Evolutionary conservation across 176 grass and related monocot species (phyloP).

Genomic region (Elymus sibiricus): DNA sequence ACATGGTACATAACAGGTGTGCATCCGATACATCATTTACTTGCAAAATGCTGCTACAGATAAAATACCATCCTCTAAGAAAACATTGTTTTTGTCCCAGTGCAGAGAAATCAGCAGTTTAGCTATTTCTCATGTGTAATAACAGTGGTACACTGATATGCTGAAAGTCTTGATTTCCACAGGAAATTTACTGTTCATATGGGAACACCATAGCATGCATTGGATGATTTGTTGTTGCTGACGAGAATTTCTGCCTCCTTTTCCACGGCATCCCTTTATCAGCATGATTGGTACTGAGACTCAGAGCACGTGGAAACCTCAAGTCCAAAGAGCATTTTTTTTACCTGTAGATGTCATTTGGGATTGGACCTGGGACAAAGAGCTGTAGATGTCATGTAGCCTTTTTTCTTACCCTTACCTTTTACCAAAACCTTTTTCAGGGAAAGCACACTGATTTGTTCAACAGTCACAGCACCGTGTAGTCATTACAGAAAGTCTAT

Average conservation of each 20-base stretch:
- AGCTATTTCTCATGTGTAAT: not conserved
- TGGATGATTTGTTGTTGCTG: conserved; percentile 7
- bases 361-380: not conserved
- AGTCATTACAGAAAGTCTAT: not conserved
- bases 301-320: not conserved
- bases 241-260: conserved; percentile 20
- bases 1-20: conserved; percentile 20
- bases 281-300: not conserved
- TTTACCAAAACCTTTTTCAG: conserved; percentile 23
- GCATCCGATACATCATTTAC: not conserved
- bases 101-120: not conserved
- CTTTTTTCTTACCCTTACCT: not conserved
- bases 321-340: not conserved
- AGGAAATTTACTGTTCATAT: not conserved
- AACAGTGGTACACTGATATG: not conserved
- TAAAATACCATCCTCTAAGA: not conserved
- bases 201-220: not conserved
- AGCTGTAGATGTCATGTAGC: not conserved
- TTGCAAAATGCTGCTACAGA: not conserved
- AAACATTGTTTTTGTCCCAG: not conserved
- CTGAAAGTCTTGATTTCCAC: conserved; percentile 11
- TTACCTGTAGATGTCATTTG: not conserved
- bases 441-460: not conserved
- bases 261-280: not conserved
- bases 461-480: not conserved